Conservation (phyloP, 2,329 filamentous ascomycete species). For the Colletotrichum sp. region DNA sequence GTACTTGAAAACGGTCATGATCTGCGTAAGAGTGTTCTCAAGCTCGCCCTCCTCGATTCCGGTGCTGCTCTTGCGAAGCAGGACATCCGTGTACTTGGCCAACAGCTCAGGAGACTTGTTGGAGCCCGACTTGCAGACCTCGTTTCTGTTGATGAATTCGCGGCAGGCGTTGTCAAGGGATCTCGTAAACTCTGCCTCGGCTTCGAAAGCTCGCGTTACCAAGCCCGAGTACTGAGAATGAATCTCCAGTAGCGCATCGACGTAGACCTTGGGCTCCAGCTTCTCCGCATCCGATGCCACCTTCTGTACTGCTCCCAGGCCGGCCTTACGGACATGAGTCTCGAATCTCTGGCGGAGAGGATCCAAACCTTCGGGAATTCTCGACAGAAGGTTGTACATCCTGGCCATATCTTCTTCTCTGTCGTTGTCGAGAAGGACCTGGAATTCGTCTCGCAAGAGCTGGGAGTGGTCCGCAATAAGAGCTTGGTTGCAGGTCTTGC, state of each 20-base stretch:
- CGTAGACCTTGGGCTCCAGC: constrained; percentile 95
- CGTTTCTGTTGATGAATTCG: constrained; percentile 98
- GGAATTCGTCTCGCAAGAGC: constrained; percentile 94
- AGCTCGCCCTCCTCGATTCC: constrained; percentile 93
- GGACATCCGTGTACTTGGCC: constrained; percentile 92
- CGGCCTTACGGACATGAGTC: constrained; percentile 89
- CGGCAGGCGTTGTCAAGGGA: constrained; percentile 96
- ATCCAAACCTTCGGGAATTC: constrained; percentile 90
- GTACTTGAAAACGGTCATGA: constrained; percentile 99
- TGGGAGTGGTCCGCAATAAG: constrained; percentile 87
- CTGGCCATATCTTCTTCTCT: constrained; percentile 93
- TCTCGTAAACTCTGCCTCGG: constrained; percentile 95
- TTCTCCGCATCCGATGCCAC: constrained; percentile 84
- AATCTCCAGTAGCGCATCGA: constrained; percentile 92
- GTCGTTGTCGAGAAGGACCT: constrained; percentile 90
- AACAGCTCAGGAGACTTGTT: constrained; percentile 94
- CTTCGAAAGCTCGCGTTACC: constrained; percentile 90
- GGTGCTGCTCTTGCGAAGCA: constrained; percentile 91
- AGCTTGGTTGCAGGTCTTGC: constrained; percentile 86
- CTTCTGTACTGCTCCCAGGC: constrained; percentile 87
- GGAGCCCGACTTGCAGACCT: constrained; percentile 91
- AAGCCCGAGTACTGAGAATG: constrained; percentile 92
- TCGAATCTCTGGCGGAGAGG: constrained; percentile 89
- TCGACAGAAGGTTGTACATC: constrained; percentile 91
- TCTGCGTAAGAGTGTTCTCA: constrained; percentile 85